Evolutionary conservation across 495 filamentous ascomycete species (phyloP).

Genomic region (Aspergillus haitiensis): DNA sequence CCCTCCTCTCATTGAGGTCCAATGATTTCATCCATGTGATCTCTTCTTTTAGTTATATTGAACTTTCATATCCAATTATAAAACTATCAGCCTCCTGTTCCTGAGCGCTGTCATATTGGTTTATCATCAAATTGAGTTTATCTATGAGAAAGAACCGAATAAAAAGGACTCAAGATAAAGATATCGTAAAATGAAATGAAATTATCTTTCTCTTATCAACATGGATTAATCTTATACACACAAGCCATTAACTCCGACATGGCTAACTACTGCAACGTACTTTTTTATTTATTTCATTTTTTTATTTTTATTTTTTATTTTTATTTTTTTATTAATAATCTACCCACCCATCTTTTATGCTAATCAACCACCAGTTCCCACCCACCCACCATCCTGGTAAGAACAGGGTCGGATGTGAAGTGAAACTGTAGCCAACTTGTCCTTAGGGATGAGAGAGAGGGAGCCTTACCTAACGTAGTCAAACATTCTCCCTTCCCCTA

Average conservation of each 20-base stretch:
- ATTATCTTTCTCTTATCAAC: conserved; percentile 12
- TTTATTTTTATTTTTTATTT: not conserved
- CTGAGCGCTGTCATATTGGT: conserved; percentile 9
- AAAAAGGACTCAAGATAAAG: too few relatives aligned
- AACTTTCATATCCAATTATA: not conserved
- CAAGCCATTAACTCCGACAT: conserved; percentile 4
- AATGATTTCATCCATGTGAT: conserved; percentile 6
- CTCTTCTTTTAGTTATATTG: not conserved
- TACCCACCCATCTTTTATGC: not conserved
- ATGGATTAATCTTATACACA: conserved; percentile 6
- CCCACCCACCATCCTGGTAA: too few relatives aligned
- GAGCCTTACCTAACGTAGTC: too few relatives aligned
- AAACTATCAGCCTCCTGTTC: not conserved
- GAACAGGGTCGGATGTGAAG: too few relatives aligned
- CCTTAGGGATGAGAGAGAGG: too few relatives aligned
- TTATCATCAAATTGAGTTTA: conserved; percentile 8
- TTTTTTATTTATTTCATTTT: conserved; percentile 9
- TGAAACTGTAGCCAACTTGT: too few relatives aligned
- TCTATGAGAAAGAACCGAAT: too few relatives aligned
- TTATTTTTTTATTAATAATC: not conserved
- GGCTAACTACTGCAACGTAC: conserved; percentile 16
- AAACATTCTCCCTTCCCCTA: not conserved
- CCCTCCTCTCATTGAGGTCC: not conserved
- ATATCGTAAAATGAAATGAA: conserved; percentile 4
- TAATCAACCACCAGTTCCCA: too few relatives aligned